A percentile compares a stretch with the other conserved stretches of the same genome.
These are phyloP conservation scores for Aureobasidium sp. DNA, from an alignment of 2,329 filamentous ascomycete species.

Conservation along the genomic window DNA sequence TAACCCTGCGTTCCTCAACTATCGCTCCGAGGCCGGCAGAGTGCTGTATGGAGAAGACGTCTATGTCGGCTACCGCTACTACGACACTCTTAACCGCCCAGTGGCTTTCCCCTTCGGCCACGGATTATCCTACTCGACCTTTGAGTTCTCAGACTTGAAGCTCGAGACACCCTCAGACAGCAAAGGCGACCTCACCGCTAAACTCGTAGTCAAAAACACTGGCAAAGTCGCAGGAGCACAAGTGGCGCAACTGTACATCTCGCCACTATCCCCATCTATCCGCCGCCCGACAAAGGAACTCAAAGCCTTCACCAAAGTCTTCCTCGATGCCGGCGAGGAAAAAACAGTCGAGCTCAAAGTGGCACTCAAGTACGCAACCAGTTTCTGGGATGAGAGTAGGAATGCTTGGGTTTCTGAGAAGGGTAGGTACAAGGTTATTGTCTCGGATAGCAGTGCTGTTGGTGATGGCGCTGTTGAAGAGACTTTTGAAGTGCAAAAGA, in stretches of 20 bases:
- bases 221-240: slow-evolving; percentile 54
- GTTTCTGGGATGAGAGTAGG: slow-evolving; percentile 64
- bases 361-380: slow-evolving; percentile 57
- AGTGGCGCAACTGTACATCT: slow-evolving; percentile 61
- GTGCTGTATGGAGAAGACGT: slow-evolving; percentile 66
- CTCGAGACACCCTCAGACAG: slow-evolving; percentile 38
- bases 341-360: slow-evolving; percentile 51
- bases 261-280: slow-evolving; percentile 56
- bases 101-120: slow-evolving; percentile 71
- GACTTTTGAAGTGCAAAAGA: slow-evolving; percentile 52
- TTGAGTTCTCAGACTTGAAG: slow-evolving; percentile 54
- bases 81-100: slow-evolving; percentile 54
- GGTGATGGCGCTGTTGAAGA: slow-evolving; percentile 37
- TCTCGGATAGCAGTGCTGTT: slow-evolving; percentile 43
- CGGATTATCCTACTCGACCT: slow-evolving; percentile 70
- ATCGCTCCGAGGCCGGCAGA: slow-evolving; percentile 62
- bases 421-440: slow-evolving; percentile 57
- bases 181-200: slow-evolving; percentile 45
- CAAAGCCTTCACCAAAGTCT: slow-evolving; percentile 61
- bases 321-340: slow-evolving; percentile 50
- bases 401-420: slow-evolving; percentile 60
- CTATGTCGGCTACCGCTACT: slow-evolving; percentile 67
- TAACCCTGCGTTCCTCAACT: slow-evolving; percentile 65
- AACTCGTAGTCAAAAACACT: slow-evolving; percentile 48
- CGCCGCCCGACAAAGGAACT: slow-evolving; percentile 64